Evolutionary conservation across 495 filamentous ascomycete genomes (phyloP).

Genomic region (Neurospora sp.): DNA sequence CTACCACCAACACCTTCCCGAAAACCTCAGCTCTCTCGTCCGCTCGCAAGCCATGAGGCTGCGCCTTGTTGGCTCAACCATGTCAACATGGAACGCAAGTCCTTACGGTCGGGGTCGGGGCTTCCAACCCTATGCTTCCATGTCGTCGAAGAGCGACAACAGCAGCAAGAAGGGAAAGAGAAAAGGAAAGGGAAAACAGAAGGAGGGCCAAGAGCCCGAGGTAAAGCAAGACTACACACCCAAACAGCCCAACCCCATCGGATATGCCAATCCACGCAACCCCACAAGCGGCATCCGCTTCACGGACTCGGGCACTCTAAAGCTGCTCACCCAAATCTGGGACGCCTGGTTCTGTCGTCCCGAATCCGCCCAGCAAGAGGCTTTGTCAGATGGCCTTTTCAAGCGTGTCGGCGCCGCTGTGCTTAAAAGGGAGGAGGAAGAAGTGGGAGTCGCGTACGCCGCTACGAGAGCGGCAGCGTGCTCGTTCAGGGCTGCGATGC

Average conservation of each 20-base stretch:
- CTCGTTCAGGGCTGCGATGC: neutral
- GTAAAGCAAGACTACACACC: neutral
- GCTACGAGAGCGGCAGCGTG: neutral
- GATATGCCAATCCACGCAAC: neutral
- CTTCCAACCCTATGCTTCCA: conserved; percentile 13
- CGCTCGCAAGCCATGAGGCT: conserved; percentile 15
- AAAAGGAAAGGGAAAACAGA: neutral
- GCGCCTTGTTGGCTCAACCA: conserved; percentile 5
- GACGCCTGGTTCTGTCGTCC: neutral
- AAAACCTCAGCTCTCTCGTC: conserved; percentile 5
- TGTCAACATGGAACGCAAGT: conserved; percentile 12
- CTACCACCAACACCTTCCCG: conserved; percentile 15
- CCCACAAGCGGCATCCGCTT: neutral
- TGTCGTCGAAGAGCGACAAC: neutral
- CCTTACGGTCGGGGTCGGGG: conserved; percentile 15
- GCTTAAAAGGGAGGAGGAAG: neutral
- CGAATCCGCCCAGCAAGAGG: neutral
- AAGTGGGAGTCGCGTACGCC: neutral
- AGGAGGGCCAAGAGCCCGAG: neutral
- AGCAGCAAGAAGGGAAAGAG: neutral
- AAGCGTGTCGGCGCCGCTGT: neutral
- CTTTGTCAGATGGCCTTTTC: neutral
- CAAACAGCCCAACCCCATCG: neutral
- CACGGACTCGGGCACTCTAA: neutral
- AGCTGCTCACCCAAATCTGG: neutral